These are phyloP conservation scores for Sarocladiaceae sp. DNA, from an alignment of 2,329 filamentous ascomycete species.

Conservation along the genomic window DNA sequence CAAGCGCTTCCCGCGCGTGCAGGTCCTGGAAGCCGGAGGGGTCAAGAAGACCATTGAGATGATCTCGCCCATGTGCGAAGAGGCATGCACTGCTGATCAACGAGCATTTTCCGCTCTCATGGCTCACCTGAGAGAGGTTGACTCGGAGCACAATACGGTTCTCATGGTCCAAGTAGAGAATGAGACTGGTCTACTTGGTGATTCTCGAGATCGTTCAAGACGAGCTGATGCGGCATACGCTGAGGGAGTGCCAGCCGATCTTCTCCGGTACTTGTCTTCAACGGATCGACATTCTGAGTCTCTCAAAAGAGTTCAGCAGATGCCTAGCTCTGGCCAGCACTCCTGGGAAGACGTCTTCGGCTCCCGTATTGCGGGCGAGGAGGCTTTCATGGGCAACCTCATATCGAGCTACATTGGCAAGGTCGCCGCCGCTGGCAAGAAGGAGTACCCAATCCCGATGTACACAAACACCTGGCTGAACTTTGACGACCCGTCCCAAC, in stretches of 20 bases:
- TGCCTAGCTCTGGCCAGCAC: background rate
- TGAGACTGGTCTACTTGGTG: slow-evolving; percentile 46
- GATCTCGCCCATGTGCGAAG: slow-evolving; percentile 25
- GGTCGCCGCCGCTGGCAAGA: slow-evolving; percentile 30
- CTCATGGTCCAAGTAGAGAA: slow-evolving; percentile 57
- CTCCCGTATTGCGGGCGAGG: slow-evolving; percentile 21
- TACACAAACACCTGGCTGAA: slow-evolving; percentile 35
- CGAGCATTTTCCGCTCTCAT: slow-evolving; percentile 27
- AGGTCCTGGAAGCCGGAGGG: slow-evolving; percentile 24
- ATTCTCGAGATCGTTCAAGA: slow-evolving; percentile 42
- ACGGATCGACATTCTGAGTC: slow-evolving; percentile 24
- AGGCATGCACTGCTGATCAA: slow-evolving; percentile 25
- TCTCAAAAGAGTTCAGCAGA: slow-evolving; percentile 18
- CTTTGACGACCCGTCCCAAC: slow-evolving; percentile 23
- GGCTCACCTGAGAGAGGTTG: slow-evolving; percentile 33
- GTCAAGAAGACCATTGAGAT: slow-evolving; percentile 28
- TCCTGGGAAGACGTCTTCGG: slow-evolving; percentile 30
- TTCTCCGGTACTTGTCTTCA: slow-evolving; percentile 21
- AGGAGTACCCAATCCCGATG: slow-evolving; percentile 25
- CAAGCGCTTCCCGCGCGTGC: slow-evolving; percentile 30
- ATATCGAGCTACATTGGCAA: slow-evolving; percentile 27
- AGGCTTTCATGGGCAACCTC: slow-evolving; percentile 32
- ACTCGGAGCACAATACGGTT: slow-evolving; percentile 42
- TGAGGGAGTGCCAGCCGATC: slow-evolving; percentile 22
- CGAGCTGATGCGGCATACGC: slow-evolving; percentile 36